Evolutionary conservation across 352 stramenopile species (phyloP).

Genomic region (Phytophthora sansomeana): DNA sequence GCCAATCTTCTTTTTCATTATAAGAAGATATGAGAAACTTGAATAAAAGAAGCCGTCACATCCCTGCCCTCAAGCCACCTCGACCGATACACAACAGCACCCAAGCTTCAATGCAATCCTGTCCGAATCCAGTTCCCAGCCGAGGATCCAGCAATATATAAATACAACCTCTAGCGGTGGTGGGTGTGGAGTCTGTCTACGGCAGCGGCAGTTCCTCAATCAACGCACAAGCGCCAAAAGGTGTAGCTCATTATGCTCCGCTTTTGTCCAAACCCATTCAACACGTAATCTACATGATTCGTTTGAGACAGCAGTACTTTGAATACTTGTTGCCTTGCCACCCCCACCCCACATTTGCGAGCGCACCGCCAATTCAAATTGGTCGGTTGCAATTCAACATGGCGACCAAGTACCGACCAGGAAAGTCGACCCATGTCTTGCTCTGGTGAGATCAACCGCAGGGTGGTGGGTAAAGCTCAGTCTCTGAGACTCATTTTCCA

Average conservation of each 20-base stretch:
- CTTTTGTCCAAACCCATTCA: background rate
- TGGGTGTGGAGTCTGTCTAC: no score
- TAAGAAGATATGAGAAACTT: no score
- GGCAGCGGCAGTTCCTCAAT: no score
- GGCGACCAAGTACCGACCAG: background rate
- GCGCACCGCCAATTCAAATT: background rate
- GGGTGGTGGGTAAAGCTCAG: no score
- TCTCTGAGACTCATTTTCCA: constrained; percentile 18
- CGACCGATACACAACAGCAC: background rate
- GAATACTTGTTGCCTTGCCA: background rate
- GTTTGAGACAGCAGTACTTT: background rate
- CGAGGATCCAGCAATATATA: background rate
- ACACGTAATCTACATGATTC: background rate
- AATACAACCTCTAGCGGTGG: background rate
- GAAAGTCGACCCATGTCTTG: background rate
- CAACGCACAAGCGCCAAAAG: no score
- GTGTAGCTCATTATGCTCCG: no score
- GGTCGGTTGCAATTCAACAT: background rate
- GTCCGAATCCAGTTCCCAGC: background rate
- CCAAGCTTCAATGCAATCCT: background rate
- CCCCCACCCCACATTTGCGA: background rate
- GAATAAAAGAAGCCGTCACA: no score
- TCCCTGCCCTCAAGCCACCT: no score
- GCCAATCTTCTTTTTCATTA: no score
- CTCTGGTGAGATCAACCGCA: no score